These are phyloP conservation scores for Entomortierella chlamydospora DNA, from an alignment of 192 early-diverging fungal species.

Conservation along the genomic window DNA sequence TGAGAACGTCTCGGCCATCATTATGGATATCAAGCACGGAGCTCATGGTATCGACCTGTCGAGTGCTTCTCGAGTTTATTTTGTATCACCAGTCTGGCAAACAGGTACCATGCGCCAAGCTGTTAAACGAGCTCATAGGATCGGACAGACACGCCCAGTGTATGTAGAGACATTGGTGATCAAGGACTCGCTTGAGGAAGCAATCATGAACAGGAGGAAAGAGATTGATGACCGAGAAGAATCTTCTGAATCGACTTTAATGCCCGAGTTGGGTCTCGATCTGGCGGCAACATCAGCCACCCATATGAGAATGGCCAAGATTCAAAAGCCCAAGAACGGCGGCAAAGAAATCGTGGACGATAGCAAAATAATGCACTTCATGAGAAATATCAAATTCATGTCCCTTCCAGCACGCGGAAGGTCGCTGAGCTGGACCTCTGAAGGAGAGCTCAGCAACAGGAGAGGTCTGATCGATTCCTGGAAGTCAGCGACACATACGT, in stretches of 20 bases:
- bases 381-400: constrained; percentile 28
- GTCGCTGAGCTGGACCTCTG: neutral
- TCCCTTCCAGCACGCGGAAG: neutral
- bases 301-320: neutral
- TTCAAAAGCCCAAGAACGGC: neutral
- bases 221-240: constrained; percentile 14
- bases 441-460: neutral
- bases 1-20: constrained; percentile 58
- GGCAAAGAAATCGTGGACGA: constrained; percentile 22
- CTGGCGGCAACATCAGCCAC: too few relatives aligned
- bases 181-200: constrained; percentile 66
- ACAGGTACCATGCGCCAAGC: constrained; percentile 81
- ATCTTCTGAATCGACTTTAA: neutral
- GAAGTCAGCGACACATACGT: neutral
- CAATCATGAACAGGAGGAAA: constrained; percentile 50
- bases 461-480: neutral
- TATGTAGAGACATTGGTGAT: constrained; percentile 71
- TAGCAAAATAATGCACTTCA: constrained; percentile 16
- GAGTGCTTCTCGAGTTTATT: constrained; percentile 77
- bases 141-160: constrained; percentile 74
- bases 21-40: constrained; percentile 64
- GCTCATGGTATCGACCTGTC: constrained; percentile 86
- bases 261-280: neutral
- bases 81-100: constrained; percentile 80
- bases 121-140: constrained; percentile 86